Percentiles rank a stretch among this genome's conserved stretches.
Conservation (phyloP, 148 eudicot genomes). For the Euryodendron excelsum region DNA sequence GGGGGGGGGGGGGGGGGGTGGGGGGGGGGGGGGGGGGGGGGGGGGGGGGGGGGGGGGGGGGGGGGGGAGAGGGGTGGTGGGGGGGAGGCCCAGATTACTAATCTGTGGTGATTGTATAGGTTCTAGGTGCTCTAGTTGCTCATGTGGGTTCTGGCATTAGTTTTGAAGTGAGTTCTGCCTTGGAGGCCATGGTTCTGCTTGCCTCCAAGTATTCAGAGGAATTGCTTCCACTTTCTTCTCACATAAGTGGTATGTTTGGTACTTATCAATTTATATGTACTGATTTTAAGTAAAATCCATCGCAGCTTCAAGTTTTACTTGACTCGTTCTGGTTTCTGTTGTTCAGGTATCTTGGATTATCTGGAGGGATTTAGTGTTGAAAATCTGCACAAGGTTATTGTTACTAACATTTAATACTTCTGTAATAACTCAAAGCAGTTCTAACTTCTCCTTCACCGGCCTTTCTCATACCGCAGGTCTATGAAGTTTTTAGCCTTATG, state of each 20-base stretch:
- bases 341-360: constrained; percentile 59
- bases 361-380: constrained; percentile 55
- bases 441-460: background rate
- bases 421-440: background rate
- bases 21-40: no score
- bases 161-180: constrained; percentile 53
- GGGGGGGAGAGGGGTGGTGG: no score
- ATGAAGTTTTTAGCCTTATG: constrained; percentile 49
- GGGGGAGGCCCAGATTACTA: background rate
- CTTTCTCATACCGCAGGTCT: constrained; percentile 37
- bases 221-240: constrained; percentile 48
- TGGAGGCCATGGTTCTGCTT: constrained; percentile 46
- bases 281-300: background rate
- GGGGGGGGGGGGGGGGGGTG: no score
- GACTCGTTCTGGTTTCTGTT: background rate
- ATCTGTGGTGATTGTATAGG: constrained; percentile 25
- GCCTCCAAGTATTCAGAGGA: constrained; percentile 47
- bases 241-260: constrained; percentile 49
- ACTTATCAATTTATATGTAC: constrained; percentile 1
- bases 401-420: background rate
- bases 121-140: constrained; percentile 51
- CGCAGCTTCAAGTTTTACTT: background rate
- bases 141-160: constrained; percentile 60
- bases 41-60: no score
- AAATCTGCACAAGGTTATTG: constrained; percentile 54